Evolutionary conservation across 805 yeast species (phyloP).

Genomic region (Candida stauntonica): DNA sequence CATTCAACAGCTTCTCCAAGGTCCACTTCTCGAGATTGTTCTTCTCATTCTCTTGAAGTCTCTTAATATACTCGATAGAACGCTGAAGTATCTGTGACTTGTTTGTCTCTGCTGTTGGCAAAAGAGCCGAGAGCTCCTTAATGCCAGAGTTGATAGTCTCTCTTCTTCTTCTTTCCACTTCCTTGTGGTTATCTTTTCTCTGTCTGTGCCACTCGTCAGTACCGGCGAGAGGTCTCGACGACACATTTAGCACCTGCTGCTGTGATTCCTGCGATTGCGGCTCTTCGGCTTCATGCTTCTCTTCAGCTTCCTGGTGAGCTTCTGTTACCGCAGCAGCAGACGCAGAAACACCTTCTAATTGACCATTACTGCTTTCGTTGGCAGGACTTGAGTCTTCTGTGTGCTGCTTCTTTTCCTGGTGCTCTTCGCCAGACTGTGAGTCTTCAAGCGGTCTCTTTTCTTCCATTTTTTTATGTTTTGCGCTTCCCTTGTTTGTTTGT

Average conservation of each 20-base stretch:
- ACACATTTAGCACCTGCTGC: conserved; percentile 17
- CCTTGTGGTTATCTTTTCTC: conserved; percentile 89
- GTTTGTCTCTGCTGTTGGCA: conserved; percentile 82
- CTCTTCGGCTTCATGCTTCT: not conserved
- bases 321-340: not conserved
- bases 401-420: conserved; percentile 7
- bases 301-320: not conserved
- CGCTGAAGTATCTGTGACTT: conserved; percentile 86
- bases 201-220: conserved; percentile 78
- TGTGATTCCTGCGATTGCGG: conserved; percentile 3
- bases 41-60: conserved; percentile 85
- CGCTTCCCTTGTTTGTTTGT: not conserved
- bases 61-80: conserved; percentile 86
- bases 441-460: not conserved
- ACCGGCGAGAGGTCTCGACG: conserved; percentile 60
- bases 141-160: conserved; percentile 88
- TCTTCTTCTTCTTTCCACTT: conserved; percentile 90
- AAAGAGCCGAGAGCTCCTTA: conserved; percentile 66
- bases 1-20: conserved; percentile 84
- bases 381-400: not conserved
- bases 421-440: conserved; percentile 3
- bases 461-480: not conserved
- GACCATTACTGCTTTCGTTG: not conserved
- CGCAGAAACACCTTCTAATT: conserved; percentile 8
- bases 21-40: conserved; percentile 93